Base-by-base conservation (phyloP, 2,329 filamentous ascomycete species). In the Stagonosporopsis chrysanthemi region DNA sequence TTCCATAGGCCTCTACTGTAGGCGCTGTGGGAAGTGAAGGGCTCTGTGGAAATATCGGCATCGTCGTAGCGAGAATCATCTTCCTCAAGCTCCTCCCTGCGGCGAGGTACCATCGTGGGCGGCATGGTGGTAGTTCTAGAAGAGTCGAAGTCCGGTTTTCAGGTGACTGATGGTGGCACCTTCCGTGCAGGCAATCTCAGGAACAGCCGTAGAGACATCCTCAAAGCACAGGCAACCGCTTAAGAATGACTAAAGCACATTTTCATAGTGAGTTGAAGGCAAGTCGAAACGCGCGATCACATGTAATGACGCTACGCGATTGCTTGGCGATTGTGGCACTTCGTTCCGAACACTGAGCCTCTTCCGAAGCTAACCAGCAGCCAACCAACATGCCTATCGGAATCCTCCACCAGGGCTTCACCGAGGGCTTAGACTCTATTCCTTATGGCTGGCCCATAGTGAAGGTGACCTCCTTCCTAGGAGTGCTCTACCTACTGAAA, bases 401-500 rank as follows among this genome's bases (percentile, higher is more conserved):
- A 58, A 79, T 89, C 56, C 77, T 87, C 62, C 77, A 79, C 41
- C 78, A 85, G 70, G 82, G 79, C 36, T 73, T 86, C 42, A 75
- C 76, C 50, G 80, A 86, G 69, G 87, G 87, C 58, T 45, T 86
- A 33, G 76, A 76, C 4, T 78, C 80, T 17, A 79, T 88, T 41
- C 83, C 86, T 2, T 81, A 82, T 72, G 77, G 82, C 52, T 81
- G 81, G 68, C 78, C 81, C 4, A 71, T 84, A 22, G 67, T 88
- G 54, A 84, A 84, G 64, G 64, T 81, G n/a, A 65, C 81, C 26
- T 81, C 82, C 61, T 83, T 80, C 71, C 64, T 87, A 35, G 74
- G 78, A 15, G 55, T 86, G 8, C 62, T 90, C 24, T 82, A 80
- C 56, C 70, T 83, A 52, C 70, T 89, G 63, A 98, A 97, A 81